A percentile compares a stretch with the other conserved stretches of the same genome.
Evolutionary conservation across 2,329 filamentous ascomycete species (phyloP).

Genomic region (Sclerotinia nivalis): DNA sequence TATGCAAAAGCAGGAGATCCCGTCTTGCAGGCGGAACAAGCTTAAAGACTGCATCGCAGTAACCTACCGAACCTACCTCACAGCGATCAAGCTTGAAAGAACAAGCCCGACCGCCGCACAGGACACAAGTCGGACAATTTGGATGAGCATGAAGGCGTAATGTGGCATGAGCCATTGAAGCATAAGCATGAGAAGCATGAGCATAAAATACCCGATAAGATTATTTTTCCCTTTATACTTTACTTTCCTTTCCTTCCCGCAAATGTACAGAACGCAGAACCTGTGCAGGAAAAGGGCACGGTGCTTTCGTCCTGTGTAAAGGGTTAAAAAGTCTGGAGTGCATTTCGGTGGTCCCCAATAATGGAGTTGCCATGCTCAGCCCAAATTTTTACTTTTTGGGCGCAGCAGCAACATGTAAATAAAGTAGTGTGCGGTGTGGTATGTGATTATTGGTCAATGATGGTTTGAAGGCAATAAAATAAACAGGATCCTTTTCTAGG

Average conservation of each 20-base stretch:
- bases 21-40: slow-evolving; percentile 20
- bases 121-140: slow-evolving; percentile 20
- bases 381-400: slow-evolving; percentile 6
- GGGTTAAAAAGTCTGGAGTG: slow-evolving; percentile 16
- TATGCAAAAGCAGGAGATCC: slow-evolving; percentile 25
- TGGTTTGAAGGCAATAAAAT: slow-evolving; percentile 5
- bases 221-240: not conserved
- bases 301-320: not conserved
- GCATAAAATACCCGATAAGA: slow-evolving; percentile 3
- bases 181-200: not conserved
- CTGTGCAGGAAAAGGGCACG: not conserved
- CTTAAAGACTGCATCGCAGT: slow-evolving; percentile 18
- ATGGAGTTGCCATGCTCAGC: not conserved
- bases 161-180: not conserved
- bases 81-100: slow-evolving; percentile 21
- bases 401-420: not conserved
- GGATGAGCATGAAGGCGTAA: not conserved
- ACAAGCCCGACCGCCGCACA: slow-evolving; percentile 15
- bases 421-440: not conserved
- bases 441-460: not conserved
- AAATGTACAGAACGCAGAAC: slow-evolving; percentile 1
- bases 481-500: not conserved
- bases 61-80: slow-evolving; percentile 7
- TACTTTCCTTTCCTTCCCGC: not conserved
- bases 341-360: not conserved